Evolutionary conservation across 768 basidiomycete species (phyloP).

Genomic region (Rhizopogon roseolus): DNA sequence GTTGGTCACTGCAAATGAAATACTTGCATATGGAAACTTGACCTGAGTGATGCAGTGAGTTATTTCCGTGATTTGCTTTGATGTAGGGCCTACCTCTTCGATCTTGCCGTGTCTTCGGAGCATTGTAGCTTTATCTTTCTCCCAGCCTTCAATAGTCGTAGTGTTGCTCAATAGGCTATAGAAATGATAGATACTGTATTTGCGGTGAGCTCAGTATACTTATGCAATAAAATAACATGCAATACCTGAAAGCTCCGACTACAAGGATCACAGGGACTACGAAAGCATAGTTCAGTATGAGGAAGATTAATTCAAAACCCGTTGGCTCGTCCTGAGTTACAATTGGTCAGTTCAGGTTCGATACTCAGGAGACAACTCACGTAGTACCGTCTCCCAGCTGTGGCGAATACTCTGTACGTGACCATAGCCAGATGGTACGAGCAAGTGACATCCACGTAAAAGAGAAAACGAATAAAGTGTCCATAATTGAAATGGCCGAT

Average conservation of each 20-base stretch:
- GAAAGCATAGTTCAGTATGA: constrained; percentile 82
- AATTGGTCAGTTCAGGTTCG: constrained; percentile 1
- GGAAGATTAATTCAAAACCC: constrained; percentile 67
- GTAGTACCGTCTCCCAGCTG: constrained; percentile 43
- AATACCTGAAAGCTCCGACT: constrained; percentile 88
- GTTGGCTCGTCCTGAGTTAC: constrained; percentile 60
- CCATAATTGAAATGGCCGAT: constrained; percentile 92
- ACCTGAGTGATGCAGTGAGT: constrained; percentile 38
- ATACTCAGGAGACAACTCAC: constrained; percentile 30
- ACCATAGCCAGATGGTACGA: constrained; percentile 86
- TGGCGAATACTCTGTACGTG: constrained; percentile 52
- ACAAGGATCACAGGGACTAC: constrained; percentile 82
- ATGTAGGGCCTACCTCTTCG: constrained; percentile 47
- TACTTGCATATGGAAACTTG: constrained; percentile 87
- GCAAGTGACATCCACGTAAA: constrained; percentile 89
- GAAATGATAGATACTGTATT: constrained; percentile 77
- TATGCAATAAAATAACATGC: constrained; percentile 1
- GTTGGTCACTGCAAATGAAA: neutral
- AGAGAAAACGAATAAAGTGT: constrained; percentile 85
- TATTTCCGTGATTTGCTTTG: neutral
- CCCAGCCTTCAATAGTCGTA: constrained; percentile 97
- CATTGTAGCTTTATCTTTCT: constrained; percentile 91
- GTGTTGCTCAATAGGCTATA: constrained; percentile 72
- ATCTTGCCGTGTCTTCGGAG: constrained; percentile 84
- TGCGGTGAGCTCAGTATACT: constrained; percentile 6